Conservation (phyloP, 345 rosid genomes). For the Ricinus communis region DNA sequence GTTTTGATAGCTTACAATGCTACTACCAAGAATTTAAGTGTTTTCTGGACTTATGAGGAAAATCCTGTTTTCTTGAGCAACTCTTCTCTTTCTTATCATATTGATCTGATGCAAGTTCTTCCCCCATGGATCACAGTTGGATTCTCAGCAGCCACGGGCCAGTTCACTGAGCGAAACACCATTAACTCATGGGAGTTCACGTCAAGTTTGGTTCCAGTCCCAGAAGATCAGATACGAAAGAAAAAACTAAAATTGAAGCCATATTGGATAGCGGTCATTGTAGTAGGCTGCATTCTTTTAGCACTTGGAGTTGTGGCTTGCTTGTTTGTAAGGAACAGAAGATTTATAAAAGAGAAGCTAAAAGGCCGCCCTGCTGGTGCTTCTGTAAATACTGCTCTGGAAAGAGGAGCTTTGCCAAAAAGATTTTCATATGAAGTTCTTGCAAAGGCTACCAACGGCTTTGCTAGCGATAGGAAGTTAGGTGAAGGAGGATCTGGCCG, state of each 20-base stretch:
- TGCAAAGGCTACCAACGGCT: background rate
- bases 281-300: too few relatives aligned
- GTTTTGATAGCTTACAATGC: constrained; percentile 22
- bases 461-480: background rate
- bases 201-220: constrained; percentile 7
- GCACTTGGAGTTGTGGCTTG: too few relatives aligned
- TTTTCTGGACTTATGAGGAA: background rate
- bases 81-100: constrained; percentile 9
- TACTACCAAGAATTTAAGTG: constrained; percentile 13
- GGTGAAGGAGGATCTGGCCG: background rate
- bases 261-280: background rate
- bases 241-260: background rate
- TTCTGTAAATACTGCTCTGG: background rate
- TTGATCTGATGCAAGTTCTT: constrained; percentile 10
- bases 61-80: background rate
- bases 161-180: background rate
- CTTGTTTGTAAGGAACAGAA: background rate
- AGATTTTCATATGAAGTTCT: background rate
- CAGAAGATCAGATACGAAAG: too few relatives aligned
- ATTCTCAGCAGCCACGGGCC: constrained; percentile 12
- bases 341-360: background rate
- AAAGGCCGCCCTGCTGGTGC: background rate
- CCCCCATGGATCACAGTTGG: constrained; percentile 16
- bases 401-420: background rate
- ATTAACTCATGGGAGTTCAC: constrained; percentile 14